Percentiles rank a stretch among this genome's conserved stretches.
Conservation (phyloP, 306 rosid species). For the Vigna radiata region DNA sequence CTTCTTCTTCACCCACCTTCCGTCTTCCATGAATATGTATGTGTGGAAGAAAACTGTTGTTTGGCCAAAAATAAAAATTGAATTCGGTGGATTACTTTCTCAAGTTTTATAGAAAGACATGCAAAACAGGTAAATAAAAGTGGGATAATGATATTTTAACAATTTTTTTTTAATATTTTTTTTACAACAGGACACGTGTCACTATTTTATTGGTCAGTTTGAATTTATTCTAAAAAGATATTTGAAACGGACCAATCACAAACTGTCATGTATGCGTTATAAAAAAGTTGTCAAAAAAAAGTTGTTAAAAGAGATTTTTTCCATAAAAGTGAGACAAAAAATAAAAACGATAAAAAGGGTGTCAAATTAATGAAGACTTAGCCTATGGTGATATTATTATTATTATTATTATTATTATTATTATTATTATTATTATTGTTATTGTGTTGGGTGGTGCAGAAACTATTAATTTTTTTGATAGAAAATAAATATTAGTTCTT, state of each 20-base stretch:
- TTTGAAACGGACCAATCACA: too few relatives aligned
- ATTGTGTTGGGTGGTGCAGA: background rate
- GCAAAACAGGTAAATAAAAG: background rate
- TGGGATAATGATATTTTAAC: too few relatives aligned
- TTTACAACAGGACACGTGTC: too few relatives aligned
- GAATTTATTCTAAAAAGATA: too few relatives aligned
- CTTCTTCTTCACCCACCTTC: too few relatives aligned
- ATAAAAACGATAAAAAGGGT: background rate
- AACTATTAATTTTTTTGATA: background rate
- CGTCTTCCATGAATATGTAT: too few relatives aligned
- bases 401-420: conserved; percentile 9
- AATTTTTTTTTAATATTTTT: too few relatives aligned
- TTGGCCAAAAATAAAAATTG: background rate
- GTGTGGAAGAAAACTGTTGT: background rate
- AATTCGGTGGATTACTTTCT: background rate
- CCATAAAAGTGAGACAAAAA: background rate
- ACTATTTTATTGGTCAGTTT: too few relatives aligned
- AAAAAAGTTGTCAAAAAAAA: too few relatives aligned
- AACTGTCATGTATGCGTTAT: too few relatives aligned
- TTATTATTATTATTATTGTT: background rate
- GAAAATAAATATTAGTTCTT: background rate
- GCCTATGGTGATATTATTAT: background rate
- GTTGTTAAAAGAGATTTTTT: too few relatives aligned
- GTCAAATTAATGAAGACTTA: background rate
- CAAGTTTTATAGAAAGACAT: background rate